These are phyloP conservation scores for Lipomyces yamanashiensis DNA, from an alignment of 805 yeast genomes.

Conservation along the genomic window DNA sequence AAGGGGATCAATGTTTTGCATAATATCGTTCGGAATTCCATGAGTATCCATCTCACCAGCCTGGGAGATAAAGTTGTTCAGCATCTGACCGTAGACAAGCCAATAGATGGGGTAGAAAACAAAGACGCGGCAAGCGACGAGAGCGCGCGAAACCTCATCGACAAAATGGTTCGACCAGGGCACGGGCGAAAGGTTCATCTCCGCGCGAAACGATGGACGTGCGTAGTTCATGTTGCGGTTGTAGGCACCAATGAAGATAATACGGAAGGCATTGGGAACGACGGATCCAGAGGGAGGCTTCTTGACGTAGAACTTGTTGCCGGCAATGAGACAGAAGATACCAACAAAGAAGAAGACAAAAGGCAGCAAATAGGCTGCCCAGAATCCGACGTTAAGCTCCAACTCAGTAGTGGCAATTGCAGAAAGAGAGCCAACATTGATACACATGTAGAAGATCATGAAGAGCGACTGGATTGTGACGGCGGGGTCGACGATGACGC, in stretches of 20 bases:
- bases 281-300: constrained; percentile 67
- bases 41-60: constrained; percentile 76
- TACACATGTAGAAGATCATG: constrained; percentile 75
- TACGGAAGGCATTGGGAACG: constrained; percentile 57
- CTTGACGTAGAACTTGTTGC: constrained; percentile 60
- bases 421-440: constrained; percentile 75
- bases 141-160: constrained; percentile 69
- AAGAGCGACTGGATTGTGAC: constrained; percentile 74
- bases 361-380: constrained; percentile 75
- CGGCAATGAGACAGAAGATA: constrained; percentile 56
- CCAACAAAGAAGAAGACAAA: constrained; percentile 64
- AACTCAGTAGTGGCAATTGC: constrained; percentile 77
- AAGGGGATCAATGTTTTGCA: constrained; percentile 75
- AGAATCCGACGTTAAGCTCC: constrained; percentile 63
- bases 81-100: constrained; percentile 75
- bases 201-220: constrained; percentile 60
- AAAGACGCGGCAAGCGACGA: constrained; percentile 75
- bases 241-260: constrained; percentile 51
- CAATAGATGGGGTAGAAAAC: constrained; percentile 73
- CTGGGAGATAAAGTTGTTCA: constrained; percentile 72
- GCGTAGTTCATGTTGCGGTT: constrained; percentile 59
- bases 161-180: constrained; percentile 73
- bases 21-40: constrained; percentile 79
- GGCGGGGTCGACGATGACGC: constrained; percentile 71
- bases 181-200: constrained; percentile 45